Percentiles rank a stretch among this genome's conserved stretches.
These are phyloP conservation scores for Imleria badia DNA, from an alignment of 768 basidiomycete species.

Conservation along the genomic window DNA sequence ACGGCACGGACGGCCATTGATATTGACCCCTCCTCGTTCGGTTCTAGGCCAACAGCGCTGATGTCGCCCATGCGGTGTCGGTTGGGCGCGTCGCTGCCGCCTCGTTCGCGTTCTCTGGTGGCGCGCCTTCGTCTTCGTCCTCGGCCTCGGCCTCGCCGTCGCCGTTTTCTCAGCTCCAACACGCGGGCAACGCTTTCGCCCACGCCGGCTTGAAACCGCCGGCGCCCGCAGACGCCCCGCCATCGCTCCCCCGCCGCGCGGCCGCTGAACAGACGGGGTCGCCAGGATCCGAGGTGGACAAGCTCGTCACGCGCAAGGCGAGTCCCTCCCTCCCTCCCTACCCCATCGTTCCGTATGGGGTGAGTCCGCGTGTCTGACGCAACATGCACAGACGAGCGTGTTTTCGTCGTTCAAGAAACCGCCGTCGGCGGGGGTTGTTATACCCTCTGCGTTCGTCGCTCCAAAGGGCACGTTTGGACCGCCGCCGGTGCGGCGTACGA, in stretches of 20 bases:
- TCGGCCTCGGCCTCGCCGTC: no score
- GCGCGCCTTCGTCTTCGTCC: no score
- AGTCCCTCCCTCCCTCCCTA: not conserved
- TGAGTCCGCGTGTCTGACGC: no score
- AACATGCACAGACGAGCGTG: conserved; percentile 28
- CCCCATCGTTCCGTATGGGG: no score
- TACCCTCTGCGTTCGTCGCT: conserved; percentile 38
- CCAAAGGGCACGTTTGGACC: conserved; percentile 50
- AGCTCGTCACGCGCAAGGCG: conserved; percentile 29
- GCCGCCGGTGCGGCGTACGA: conserved; percentile 47
- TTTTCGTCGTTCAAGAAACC: conserved; percentile 22
- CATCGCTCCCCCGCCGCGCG: conserved; percentile 1
- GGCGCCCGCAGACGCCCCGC: not conserved
- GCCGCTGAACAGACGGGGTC: not conserved
- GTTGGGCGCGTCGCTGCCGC: conserved; percentile 58
- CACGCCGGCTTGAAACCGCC: not conserved
- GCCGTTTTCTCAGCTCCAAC: not conserved
- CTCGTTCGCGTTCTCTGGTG: conserved; percentile 49
- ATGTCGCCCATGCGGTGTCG: conserved; percentile 37
- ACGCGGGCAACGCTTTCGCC: no score
- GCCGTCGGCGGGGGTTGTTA: conserved; percentile 43
- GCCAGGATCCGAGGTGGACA: conserved; percentile 26
- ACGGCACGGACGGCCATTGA: no score
- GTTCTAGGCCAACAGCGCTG: no score
- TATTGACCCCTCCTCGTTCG: no score